Percentiles rank a stretch among this genome's conserved stretches.
phyloP scores from a whole-genome alignment of 805 yeast species.

The Wickerhamiella spandovensis region DNA sequence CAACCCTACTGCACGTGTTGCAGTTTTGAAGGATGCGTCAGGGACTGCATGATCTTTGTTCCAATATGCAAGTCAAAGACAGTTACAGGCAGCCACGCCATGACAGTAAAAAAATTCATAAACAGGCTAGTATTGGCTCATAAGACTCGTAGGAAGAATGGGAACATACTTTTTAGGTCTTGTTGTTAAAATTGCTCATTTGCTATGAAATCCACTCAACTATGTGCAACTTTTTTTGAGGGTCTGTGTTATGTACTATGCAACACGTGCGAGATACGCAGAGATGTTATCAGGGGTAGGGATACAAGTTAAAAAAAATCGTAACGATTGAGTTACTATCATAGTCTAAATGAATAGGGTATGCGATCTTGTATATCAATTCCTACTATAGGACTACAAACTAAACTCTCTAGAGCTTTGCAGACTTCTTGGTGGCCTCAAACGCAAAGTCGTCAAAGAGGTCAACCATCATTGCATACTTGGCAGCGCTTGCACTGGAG shows the following conservation, averaged over 20 bases:
- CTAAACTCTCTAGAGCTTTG: slow-evolving; percentile 1
- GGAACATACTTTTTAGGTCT: too few species aligned
- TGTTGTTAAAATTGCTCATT: too few species aligned
- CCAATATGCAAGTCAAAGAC: not conserved
- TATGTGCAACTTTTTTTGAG: not conserved
- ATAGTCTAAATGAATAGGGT: too few species aligned
- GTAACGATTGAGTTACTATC: too few species aligned
- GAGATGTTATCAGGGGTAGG: not conserved
- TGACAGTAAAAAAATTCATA: too few species aligned
- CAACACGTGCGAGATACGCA: not conserved
- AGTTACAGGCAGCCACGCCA: too few species aligned
- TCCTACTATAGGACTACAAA: too few species aligned
- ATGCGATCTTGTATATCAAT: too few species aligned
- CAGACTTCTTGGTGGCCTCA: slow-evolving; percentile 8
- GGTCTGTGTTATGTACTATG: not conserved
- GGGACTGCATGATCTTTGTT: not conserved
- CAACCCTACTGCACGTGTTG: not conserved
- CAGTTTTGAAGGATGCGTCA: not conserved
- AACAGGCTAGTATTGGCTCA: too few species aligned
- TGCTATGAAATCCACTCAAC: not conserved
- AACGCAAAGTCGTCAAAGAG: slow-evolving; percentile 23
- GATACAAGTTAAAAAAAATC: not conserved
- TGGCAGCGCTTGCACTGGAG: slow-evolving; percentile 37
- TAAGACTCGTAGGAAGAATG: too few species aligned
- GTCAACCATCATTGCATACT: slow-evolving; percentile 25